A percentile compares a stretch with the other conserved stretches of the same genome.
These are phyloP conservation scores for Leccinum griseonigrum DNA, from an alignment of 1,284 basidiomycete species.

Conservation along the genomic window DNA sequence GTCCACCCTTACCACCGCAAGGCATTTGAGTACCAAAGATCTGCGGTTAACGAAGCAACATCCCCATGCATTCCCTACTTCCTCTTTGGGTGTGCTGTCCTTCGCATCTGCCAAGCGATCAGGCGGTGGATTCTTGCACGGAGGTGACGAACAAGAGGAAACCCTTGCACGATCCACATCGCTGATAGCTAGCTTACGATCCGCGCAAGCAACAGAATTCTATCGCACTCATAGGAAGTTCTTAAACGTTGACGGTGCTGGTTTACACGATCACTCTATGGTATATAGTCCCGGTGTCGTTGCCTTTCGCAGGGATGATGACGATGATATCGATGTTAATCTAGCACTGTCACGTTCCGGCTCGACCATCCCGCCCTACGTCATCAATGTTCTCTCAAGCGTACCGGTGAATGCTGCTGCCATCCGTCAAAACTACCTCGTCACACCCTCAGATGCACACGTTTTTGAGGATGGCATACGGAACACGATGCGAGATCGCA, in stretches of 20 bases:
- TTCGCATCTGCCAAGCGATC: slow-evolving; percentile 47
- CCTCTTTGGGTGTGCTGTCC: slow-evolving; percentile 43
- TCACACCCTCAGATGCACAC: slow-evolving; percentile 34
- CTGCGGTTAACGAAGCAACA: slow-evolving; percentile 17
- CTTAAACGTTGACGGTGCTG: slow-evolving; percentile 35
- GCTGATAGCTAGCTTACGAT: slow-evolving; percentile 41
- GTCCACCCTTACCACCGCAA: slow-evolving; percentile 37
- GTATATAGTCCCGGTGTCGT: slow-evolving; percentile 49
- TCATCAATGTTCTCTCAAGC: slow-evolving; percentile 44
- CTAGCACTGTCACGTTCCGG: slow-evolving; percentile 3
- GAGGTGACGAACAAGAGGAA: slow-evolving; percentile 49
- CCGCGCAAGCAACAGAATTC: slow-evolving; percentile 40
- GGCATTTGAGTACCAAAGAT: slow-evolving; percentile 19
- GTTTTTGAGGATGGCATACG: slow-evolving; percentile 43
- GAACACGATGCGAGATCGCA: slow-evolving; percentile 33
- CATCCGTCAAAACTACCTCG: slow-evolving; percentile 40
- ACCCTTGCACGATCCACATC: slow-evolving; percentile 44
- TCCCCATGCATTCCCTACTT: slow-evolving; percentile 23
- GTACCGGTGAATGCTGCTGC: slow-evolving; percentile 45
- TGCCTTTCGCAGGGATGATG: slow-evolving; percentile 46
- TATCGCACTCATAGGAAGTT: slow-evolving; percentile 42
- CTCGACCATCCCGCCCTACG: slow-evolving; percentile 39
- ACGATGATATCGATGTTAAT: slow-evolving; percentile 21
- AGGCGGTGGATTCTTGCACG: slow-evolving; percentile 45
- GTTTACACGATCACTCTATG: slow-evolving; percentile 47